A percentile compares a stretch with the other conserved stretches of the same genome.
phyloP scores from a whole-genome alignment of 177 flowering plant genomes.

The Telopea speciosissima region DNA sequence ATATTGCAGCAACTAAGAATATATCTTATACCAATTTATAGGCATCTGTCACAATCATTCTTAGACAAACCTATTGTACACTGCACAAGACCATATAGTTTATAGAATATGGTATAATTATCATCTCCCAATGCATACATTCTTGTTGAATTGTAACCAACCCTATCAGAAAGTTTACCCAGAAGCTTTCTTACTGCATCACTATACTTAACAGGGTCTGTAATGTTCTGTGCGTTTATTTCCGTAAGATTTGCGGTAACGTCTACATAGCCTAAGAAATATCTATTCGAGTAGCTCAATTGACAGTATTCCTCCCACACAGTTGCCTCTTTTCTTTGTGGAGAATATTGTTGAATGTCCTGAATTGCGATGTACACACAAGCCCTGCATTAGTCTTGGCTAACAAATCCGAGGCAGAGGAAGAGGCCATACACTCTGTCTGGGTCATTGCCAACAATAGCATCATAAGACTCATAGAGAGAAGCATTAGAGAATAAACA shows the following conservation, averaged over 20 bases:
- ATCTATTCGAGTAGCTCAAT: conserved; percentile 15
- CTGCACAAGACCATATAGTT: conserved; percentile 32
- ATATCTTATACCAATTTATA: conserved; percentile 6
- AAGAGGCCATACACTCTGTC: conserved; percentile 20
- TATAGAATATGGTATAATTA: not conserved
- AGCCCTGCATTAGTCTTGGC: conserved; percentile 4
- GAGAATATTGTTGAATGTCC: conserved; percentile 11
- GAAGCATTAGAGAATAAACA: conserved; percentile 25
- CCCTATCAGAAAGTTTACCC: conserved; percentile 6
- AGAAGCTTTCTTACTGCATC: conserved; percentile 5
- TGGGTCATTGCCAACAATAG: conserved; percentile 9
- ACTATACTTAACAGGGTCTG: conserved; percentile 1
- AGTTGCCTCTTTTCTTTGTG: conserved; percentile 11
- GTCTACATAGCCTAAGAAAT: conserved; percentile 12
- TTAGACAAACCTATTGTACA: conserved; percentile 26
- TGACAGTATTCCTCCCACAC: conserved; percentile 18
- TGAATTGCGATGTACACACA: conserved; percentile 13
- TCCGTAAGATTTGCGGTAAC: not conserved
- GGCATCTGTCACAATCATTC: conserved; percentile 15
- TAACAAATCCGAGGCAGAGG: conserved; percentile 16
- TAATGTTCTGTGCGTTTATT: not conserved
- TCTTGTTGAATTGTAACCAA: not conserved
- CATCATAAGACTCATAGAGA: conserved; percentile 3
- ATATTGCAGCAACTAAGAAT: conserved; percentile 15
- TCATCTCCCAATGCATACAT: conserved; percentile 22